Percentiles rank a stretch among this genome's conserved stretches.
These are phyloP conservation scores for Eucalyptus fibrosa DNA, from an alignment of 345 rosid species.

Conservation along the genomic window DNA sequence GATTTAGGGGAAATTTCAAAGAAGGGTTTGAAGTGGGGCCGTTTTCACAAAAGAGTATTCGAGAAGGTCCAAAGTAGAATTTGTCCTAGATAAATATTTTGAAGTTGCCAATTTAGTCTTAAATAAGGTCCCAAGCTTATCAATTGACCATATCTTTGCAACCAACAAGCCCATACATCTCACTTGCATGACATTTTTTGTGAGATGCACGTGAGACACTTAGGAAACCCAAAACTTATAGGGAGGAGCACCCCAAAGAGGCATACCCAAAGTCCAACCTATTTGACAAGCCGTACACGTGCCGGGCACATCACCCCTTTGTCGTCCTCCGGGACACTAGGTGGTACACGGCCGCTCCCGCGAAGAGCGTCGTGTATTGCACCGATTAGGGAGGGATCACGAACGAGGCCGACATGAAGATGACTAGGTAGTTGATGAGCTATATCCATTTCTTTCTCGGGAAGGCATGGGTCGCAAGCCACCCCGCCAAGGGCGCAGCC, in stretches of 20 bases:
- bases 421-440: background rate
- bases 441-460: too few relatives aligned
- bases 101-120: background rate
- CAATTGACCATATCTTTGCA: background rate
- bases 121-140: background rate
- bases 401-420: background rate
- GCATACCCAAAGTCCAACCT: background rate
- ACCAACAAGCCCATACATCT: background rate
- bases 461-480: too few relatives aligned
- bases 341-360: background rate
- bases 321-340: too few relatives aligned
- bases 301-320: too few relatives aligned
- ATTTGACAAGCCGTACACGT: too few relatives aligned
- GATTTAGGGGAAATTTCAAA: background rate
- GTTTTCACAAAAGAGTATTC: accelerated
- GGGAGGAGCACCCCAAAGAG: background rate
- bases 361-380: background rate
- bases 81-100: background rate
- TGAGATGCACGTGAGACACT: background rate
- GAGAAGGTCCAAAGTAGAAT: background rate
- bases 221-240: background rate
- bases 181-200: background rate
- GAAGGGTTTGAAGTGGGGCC: background rate
- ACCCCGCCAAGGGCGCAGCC: too few relatives aligned
- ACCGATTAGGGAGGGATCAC: background rate